phyloP scores from a whole-genome alignment of 129 eudicot genomes.

The Helianthus annuus region HanXRQr2.0-SUNRISE NC_035445.2:137803897-137804396 shows the following conservation, averaged over 20 bases:
- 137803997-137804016: not conserved
- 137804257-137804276: not conserved
- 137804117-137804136: conserved; percentile 68
- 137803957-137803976: not conserved
- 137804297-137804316: no score
- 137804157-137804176: conserved; percentile 88
- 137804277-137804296: no score
- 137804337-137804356: no score
- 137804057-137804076: not conserved
- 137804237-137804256: not conserved
- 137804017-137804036: not conserved
- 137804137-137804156: conserved; percentile 64
- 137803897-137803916: not conserved
- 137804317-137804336: no score
- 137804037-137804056: not conserved
- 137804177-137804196: conserved; percentile 83
- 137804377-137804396: no score
- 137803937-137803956: not conserved
- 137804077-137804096: not conserved
- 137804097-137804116: not conserved
- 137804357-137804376: no score
- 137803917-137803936: not conserved
- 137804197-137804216: conserved; percentile 74
- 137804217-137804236: not conserved
- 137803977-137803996: not conserved